These are phyloP conservation scores for Dryas integrifolia DNA, from an alignment of 331 rosid genomes.

Conservation along the genomic window DNA sequence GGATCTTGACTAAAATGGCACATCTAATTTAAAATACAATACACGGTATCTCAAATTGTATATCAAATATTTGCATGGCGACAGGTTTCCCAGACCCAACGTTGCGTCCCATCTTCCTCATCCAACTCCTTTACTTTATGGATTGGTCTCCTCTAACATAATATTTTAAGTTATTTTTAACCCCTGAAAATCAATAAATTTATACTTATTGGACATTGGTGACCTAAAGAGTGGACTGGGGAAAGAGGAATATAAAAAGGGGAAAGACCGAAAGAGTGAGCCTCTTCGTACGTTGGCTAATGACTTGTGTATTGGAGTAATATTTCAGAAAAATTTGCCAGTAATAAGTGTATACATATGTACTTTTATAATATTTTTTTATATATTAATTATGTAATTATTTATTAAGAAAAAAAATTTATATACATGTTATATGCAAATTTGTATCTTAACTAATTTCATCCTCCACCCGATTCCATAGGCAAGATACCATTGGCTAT, in stretches of 20 bases:
- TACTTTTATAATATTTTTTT: too few relatives aligned
- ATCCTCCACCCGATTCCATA: too few relatives aligned
- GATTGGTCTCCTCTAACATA: neutral
- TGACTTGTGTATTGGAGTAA: too few relatives aligned
- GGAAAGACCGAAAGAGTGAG: neutral
- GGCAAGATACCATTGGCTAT: too few relatives aligned
- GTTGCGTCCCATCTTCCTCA: neutral
- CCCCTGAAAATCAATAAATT: neutral
- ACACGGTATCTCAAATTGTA: neutral
- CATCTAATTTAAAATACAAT: neutral
- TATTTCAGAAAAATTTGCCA: too few relatives aligned
- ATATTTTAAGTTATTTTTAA: neutral
- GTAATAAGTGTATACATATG: too few relatives aligned
- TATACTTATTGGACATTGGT: neutral
- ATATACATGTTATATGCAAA: too few relatives aligned
- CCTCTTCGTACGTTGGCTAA: too few relatives aligned
- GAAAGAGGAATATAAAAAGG: neutral
- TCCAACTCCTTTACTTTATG: neutral
- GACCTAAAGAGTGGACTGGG: constrained; percentile 2
- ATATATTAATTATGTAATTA: too few relatives aligned
- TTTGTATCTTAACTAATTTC: too few relatives aligned
- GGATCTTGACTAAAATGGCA: neutral
- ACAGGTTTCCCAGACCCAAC: neutral
- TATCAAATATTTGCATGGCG: neutral
- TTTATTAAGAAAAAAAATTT: too few relatives aligned